Base-by-base conservation (phyloP, 208 protist species). In the Leptomonas pyrrhocoris region DNA sequence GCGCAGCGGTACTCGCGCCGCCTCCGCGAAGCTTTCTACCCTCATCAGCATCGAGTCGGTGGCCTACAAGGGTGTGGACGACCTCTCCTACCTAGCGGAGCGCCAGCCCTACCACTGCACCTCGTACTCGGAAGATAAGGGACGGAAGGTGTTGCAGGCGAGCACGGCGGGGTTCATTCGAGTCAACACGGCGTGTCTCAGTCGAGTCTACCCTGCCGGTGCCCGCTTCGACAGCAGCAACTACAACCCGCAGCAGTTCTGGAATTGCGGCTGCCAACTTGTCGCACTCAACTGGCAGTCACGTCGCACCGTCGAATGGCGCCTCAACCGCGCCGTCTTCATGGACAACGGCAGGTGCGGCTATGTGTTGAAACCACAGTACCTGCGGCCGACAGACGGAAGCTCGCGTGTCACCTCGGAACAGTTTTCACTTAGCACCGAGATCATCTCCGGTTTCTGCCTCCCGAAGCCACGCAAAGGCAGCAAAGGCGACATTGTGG, bases 271-370 rank as follows among this genome's bases (percentile, higher is more conserved):
- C 1, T 93, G 76, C 59, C 94, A 98, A 68, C 57, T 98, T 1
- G 90, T 93, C 11, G 94, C 95, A 11, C 60, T 98, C 18, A 98
- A 98, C 83, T 97, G 83, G 73, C 97, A 98, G 70, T 85, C 80
- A 13, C 72, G 18, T 15, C 77, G 79, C 30, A 80, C 76, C 28
- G 83, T 79, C 23, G 67, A 78, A 60, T 81, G 82, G 75, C 76
- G 86, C 12, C 60, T 95, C 23, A 98, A 98, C 69, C 49, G 66
- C n/a, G 86, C 81, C 36, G 85, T 92, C 64, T 99, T 98, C 78
- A 30, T 53, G 45, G 88, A 96, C 61, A 98, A 98, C 73, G 96
- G 96, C 45, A 60, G 72, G 40, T 96, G 88, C 69, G 96, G 97
- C 1, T 99, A 98, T 73, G 50, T 98, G 21, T 83, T 98, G 27